Base-by-base conservation (phyloP, 805 yeast genomes). In the Torulaspora gathmanii region DNA sequence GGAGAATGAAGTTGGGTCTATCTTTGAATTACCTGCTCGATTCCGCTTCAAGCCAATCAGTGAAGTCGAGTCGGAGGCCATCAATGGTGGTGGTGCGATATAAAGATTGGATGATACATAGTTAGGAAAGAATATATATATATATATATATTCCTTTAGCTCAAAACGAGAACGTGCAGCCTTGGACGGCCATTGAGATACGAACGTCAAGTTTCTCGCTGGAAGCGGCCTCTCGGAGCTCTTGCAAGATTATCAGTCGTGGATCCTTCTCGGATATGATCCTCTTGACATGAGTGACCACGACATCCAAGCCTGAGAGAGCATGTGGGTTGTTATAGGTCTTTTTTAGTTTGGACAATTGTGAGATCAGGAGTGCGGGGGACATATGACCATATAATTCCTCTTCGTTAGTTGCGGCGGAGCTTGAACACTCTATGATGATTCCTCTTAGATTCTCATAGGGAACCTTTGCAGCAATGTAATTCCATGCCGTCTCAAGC, bases 1-100 rank as follows among this genome's bases (percentile, higher is more conserved):
- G 34, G 51, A 51, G 12, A 47, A 57, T 45, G 71, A 71, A 54
- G 63, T 71, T 46, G 68, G 65, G 44, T 75, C 89, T 25, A 73
- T 93, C 52, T 69, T 76, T 42, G 77, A 82, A 44, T 74, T 91
- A 47, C 89, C 98, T 3, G 52, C 67, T 50, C 78, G 93, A 62
- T 89, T 85, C 72, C 81, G 83, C 67, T 85, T 82, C 62, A 70
- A 73, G 33, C 69, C 72, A 0, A 73, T 86, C 20, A 82, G 78
- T 33, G 86, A 78, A 15, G 44, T 55, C 12, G 99, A 91, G 67
- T 79, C 84, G 22, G 96, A 86, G 9, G 76, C 79, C 52, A 79
- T 91, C 55, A 77, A 80, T 55, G 73, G 77, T 42, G 99, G 98
- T 45, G 97, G 96, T 55, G 96, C 95, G 28, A 40, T 39, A 13